Evolutionary conservation across 805 yeast species (phyloP).

Genomic region (Saccharomycopsis fermentans): DNA sequence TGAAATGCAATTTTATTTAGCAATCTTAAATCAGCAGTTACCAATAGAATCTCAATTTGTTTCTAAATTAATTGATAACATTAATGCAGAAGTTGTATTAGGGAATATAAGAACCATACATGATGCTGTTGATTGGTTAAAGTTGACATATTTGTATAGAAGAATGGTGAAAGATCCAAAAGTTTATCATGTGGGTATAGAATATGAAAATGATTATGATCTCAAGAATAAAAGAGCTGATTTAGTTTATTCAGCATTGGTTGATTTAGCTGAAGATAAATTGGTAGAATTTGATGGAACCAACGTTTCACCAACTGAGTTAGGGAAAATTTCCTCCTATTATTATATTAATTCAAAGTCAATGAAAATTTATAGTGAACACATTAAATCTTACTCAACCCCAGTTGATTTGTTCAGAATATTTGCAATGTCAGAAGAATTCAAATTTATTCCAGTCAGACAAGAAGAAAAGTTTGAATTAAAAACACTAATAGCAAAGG

Average conservation of each 20-base stretch:
- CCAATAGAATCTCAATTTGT: slow-evolving; percentile 88
- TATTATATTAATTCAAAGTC: slow-evolving; percentile 74
- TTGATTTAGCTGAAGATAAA: slow-evolving; percentile 43
- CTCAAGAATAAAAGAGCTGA: slow-evolving; percentile 50
- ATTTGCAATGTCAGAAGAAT: slow-evolving; percentile 78
- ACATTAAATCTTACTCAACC: slow-evolving; percentile 52
- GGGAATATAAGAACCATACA: slow-evolving; percentile 52
- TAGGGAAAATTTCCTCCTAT: slow-evolving; percentile 79
- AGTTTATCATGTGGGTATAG: slow-evolving; percentile 65
- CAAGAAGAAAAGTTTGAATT: slow-evolving; percentile 79
- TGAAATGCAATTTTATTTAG: slow-evolving; percentile 80
- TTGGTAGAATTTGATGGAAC: slow-evolving; percentile 48
- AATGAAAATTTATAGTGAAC: slow-evolving; percentile 47
- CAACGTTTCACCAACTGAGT: slow-evolving; percentile 46
- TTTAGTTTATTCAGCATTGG: slow-evolving; percentile 67
- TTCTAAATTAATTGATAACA: slow-evolving; percentile 54
- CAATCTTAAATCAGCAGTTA: slow-evolving; percentile 80
- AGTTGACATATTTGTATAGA: slow-evolving; percentile 66
- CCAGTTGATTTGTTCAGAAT: slow-evolving; percentile 68
- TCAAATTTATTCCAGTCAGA: slow-evolving; percentile 71
- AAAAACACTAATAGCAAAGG: slow-evolving; percentile 51
- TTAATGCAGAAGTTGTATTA: slow-evolving; percentile 80
- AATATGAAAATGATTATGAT: slow-evolving; percentile 40
- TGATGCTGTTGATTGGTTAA: slow-evolving; percentile 76
- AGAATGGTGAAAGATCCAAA: slow-evolving; percentile 69